A percentile compares a stretch with the other conserved stretches of the same genome.
Evolutionary conservation across 305 asterid species (phyloP).

Genomic region (Fraxinus sp.): DNA sequence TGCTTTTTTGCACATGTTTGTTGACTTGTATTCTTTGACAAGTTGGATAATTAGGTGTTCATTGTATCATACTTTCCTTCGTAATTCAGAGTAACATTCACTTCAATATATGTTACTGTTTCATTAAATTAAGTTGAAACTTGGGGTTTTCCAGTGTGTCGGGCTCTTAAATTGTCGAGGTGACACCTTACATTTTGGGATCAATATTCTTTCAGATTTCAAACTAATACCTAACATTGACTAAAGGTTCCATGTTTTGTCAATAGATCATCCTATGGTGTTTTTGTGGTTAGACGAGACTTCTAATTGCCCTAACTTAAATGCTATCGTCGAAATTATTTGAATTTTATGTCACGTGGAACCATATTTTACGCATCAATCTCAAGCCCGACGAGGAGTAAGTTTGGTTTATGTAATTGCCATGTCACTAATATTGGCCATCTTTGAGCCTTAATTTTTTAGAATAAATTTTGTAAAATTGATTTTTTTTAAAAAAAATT

Average conservation of each 20-base stretch:
- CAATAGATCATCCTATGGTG: constrained; percentile 7
- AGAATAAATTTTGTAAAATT: too few relatives aligned
- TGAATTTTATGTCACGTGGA: background rate
- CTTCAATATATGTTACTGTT: background rate
- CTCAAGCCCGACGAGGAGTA: background rate
- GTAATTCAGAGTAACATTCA: background rate
- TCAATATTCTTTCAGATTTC: constrained; percentile 22
- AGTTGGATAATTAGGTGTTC: background rate
- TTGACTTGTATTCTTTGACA: background rate
- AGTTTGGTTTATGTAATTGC: background rate
- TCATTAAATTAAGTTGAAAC: background rate
- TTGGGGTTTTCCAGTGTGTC: background rate
- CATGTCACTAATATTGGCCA: background rate
- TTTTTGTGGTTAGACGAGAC: constrained; percentile 9
- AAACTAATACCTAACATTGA: constrained; percentile 38
- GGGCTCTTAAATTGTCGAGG: background rate
- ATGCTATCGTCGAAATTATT: background rate
- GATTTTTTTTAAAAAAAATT: background rate
- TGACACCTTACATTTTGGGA: background rate
- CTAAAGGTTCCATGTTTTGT: constrained; percentile 20
- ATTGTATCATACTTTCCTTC: background rate
- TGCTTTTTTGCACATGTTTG: background rate
- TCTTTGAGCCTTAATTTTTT: background rate
- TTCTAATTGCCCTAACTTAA: constrained; percentile 2
- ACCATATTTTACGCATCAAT: background rate